Conservation (phyloP, 1,284 basidiomycete genomes). For the Rhodotorula sp. region DNA sequence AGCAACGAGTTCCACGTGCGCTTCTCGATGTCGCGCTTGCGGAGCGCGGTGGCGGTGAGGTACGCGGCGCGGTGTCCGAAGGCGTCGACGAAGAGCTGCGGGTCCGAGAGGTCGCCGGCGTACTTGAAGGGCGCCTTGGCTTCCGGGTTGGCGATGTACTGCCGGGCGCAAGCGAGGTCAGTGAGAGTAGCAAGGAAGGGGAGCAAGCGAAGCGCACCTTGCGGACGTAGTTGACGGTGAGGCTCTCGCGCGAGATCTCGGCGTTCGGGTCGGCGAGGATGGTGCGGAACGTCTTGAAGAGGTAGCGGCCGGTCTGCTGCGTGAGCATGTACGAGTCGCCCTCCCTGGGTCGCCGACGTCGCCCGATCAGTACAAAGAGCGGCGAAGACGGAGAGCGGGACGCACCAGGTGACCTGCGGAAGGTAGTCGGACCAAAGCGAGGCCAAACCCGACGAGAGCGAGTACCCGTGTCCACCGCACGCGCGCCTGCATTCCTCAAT, state of each 20-base stretch:
- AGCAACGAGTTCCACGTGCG: slow-evolving; percentile 49
- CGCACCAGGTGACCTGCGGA: slow-evolving; percentile 47
- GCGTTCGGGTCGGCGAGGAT: slow-evolving; percentile 34
- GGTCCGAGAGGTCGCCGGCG: slow-evolving; percentile 44
- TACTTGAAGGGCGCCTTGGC: slow-evolving; percentile 43
- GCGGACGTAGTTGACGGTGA: slow-evolving; percentile 48
- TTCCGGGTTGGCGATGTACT: slow-evolving; percentile 46
- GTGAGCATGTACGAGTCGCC: slow-evolving; percentile 50
- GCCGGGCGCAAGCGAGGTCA: too few species aligned
- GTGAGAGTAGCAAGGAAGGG: too few species aligned
- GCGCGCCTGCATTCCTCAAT: slow-evolving; percentile 51
- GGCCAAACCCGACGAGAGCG: slow-evolving; percentile 30
- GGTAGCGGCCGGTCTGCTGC: slow-evolving; percentile 50
- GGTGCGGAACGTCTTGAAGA: slow-evolving; percentile 46
- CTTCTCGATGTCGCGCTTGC: slow-evolving; percentile 48
- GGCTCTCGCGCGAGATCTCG: slow-evolving; percentile 38
- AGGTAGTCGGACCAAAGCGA: slow-evolving; percentile 38
- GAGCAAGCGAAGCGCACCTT: slow-evolving; percentile 18
- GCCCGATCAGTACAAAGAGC: neutral
- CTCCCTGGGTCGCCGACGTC: slow-evolving; percentile 6
- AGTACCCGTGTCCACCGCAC: slow-evolving; percentile 51
- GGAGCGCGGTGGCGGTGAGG: slow-evolving; percentile 48
- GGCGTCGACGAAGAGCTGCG: slow-evolving; percentile 48
- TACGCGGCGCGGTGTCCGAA: slow-evolving; percentile 51
- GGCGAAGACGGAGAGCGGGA: neutral